Evolutionary conservation across 495 filamentous ascomycete species (phyloP), one percentile per base, ranked within the genome.

Genomic region (Achaetomiella virescens): DNA sequence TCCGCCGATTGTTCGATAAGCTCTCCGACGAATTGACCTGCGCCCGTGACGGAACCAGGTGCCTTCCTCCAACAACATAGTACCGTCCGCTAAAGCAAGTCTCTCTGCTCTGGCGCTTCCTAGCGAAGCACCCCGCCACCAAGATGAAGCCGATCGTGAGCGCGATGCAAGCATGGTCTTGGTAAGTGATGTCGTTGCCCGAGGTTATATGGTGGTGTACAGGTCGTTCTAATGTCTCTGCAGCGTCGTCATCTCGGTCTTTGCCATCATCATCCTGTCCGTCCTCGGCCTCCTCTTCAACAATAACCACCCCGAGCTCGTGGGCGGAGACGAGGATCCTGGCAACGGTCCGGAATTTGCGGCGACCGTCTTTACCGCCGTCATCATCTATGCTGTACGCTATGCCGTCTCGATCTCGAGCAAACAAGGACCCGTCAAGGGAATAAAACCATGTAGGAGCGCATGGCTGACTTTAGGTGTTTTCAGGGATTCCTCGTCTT

Each of bases 131-230:
- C 36, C 6, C 51, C n/a, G 36, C 17, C 35, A 24, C 71, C 79
- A 86, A 61, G 61, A 95, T 95, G 89, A 95, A 96, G 84, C 91
- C 91, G 52, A 75, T 96, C 66, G 87, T 96, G 46, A 86, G 88
- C 60, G 83, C 88, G 54, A 75, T 93, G 78, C 91, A 95, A 75
- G 91, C 91, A 67, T 96, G 90, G 90, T 89, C 85, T 74, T 95
- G 91, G 90, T 95, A 77, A 55, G 69, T 49, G 42, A 45, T 36
- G 37, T 48, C 31, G 18, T 17, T 20, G 20, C 17, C 45, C 27
- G 14, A 14, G 49, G 24, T 31, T 38, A 15, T 22, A 5, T 47
- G 15, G 29, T 20, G 1, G 9, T 3, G 20, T 43, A 2, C 9
- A 27, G 1, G 0, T 45, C 6, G 18, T 3, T 25, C 35, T 48